These are phyloP conservation scores for Gossypium stocksii DNA, from an alignment of 345 rosid genomes.

Conservation along the genomic window DNA sequence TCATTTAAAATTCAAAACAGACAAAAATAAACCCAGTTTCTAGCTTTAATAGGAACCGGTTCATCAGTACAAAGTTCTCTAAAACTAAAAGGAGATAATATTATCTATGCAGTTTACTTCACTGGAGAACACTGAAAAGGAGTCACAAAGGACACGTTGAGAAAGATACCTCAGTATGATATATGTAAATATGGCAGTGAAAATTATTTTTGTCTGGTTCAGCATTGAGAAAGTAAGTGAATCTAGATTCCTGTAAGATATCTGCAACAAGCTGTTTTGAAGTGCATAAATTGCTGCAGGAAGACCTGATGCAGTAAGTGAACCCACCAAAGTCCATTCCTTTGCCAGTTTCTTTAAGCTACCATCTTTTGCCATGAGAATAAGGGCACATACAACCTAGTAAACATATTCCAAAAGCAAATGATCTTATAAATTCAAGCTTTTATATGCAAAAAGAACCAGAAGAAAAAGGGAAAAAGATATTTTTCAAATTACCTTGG, in stretches of 20 bases:
- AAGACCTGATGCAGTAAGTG: slow-evolving; percentile 94
- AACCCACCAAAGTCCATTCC: slow-evolving; percentile 83
- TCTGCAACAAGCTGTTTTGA: slow-evolving; percentile 98
- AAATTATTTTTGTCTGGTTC: slow-evolving; percentile 93
- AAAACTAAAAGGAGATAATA: not conserved
- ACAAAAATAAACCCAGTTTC: not conserved
- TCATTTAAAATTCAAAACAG: not conserved
- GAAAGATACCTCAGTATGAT: slow-evolving; percentile 65
- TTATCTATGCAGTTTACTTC: not conserved
- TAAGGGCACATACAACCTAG: slow-evolving; percentile 70
- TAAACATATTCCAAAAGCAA: slow-evolving; percentile 15
- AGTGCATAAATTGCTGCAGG: slow-evolving; percentile 95
- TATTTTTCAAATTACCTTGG: slow-evolving; percentile 48
- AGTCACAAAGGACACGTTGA: not conserved
- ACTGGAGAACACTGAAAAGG: not conserved
- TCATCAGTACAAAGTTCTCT: not conserved
- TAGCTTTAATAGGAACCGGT: not conserved
- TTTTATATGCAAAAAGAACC: not conserved
- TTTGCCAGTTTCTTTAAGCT: slow-evolving; percentile 51
- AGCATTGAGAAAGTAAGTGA: slow-evolving; percentile 89
- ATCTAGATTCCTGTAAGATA: slow-evolving; percentile 92
- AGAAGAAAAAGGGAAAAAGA: not conserved
- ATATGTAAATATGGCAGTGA: slow-evolving; percentile 84
- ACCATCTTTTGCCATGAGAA: slow-evolving; percentile 86
- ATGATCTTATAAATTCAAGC: not conserved